Evolutionary conservation across 441 rosid genomes (phyloP).

Genomic region (Eutrema salsugineum): DNA sequence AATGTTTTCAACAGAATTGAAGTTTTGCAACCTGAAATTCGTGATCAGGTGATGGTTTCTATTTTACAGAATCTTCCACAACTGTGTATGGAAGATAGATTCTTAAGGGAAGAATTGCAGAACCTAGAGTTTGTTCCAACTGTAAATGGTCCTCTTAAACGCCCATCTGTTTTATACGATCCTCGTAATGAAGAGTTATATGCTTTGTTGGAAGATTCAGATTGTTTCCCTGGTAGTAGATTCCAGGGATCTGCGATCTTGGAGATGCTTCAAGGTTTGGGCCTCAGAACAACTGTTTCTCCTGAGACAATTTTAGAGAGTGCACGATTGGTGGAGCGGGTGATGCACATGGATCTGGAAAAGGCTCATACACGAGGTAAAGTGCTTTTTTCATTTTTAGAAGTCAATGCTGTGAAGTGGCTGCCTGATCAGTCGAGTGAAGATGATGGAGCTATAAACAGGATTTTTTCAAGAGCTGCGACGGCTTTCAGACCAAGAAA

Average conservation of each 20-base stretch:
- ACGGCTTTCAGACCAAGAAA: slow-evolving; percentile 83
- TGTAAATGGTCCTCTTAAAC: slow-evolving; percentile 53
- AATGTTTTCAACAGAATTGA: slow-evolving; percentile 60
- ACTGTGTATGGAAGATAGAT: slow-evolving; percentile 72
- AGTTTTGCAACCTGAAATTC: slow-evolving; percentile 75
- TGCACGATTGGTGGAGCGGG: slow-evolving; percentile 76
- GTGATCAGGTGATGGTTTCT: slow-evolving; percentile 79
- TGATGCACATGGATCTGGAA: slow-evolving; percentile 69
- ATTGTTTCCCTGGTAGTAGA: slow-evolving; percentile 71
- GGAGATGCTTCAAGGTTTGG: slow-evolving; percentile 92
- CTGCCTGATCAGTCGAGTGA: slow-evolving; percentile 62
- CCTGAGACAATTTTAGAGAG: slow-evolving; percentile 84
- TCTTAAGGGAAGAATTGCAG: slow-evolving; percentile 68
- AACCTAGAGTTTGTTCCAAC: slow-evolving; percentile 92
- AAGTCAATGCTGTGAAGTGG: slow-evolving; percentile 95
- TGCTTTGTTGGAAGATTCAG: slow-evolving; percentile 85
- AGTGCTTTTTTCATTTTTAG: slow-evolving; percentile 88
- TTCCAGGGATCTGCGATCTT: slow-evolving; percentile 67
- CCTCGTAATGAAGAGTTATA: slow-evolving; percentile 90
- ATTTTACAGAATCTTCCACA: slow-evolving; percentile 84
- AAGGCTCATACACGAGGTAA: slow-evolving; percentile 80
- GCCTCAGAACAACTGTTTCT: slow-evolving; percentile 80
- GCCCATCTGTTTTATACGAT: slow-evolving; percentile 79
- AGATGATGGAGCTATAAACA: slow-evolving; percentile 67
- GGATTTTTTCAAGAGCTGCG: slow-evolving; percentile 84